These are phyloP conservation scores for Trebouxia gelatinosa DNA, from an alignment of 163 green algal species.

Conservation along the genomic window DNA sequence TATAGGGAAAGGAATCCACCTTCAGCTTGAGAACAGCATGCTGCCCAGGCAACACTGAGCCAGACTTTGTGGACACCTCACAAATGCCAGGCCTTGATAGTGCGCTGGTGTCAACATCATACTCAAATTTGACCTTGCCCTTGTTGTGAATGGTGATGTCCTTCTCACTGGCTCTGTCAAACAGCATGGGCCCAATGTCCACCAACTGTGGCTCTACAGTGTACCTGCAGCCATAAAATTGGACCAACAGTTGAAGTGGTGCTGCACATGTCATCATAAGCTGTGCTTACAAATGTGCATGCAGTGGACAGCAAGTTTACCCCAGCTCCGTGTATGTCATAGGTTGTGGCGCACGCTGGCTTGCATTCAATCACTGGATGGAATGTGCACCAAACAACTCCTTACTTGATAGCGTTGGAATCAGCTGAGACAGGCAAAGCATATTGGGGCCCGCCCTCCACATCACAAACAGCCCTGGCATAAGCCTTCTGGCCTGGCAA, in stretches of 20 bases:
- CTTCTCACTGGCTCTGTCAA: conserved; percentile 59
- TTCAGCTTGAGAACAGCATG: conserved; percentile 52
- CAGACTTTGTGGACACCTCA: conserved; percentile 45
- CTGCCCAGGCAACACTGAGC: conserved; percentile 51
- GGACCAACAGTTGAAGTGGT: no score
- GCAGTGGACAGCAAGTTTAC: no score
- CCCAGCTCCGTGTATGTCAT: no score
- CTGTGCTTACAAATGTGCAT: no score
- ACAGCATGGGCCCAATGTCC: conserved; percentile 63
- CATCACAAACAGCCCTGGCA: conserved; percentile 59
- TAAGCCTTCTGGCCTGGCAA: conserved; percentile 50
- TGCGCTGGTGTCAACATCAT: conserved; percentile 52
- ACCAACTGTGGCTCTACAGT: conserved; percentile 62
- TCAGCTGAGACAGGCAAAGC: conserved; percentile 61
- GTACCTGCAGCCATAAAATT: conserved; percentile 34
- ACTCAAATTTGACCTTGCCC: conserved; percentile 70
- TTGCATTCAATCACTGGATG: no score
- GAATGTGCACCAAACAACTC: no score
- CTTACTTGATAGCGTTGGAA: conserved; percentile 70
- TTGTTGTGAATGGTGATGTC: conserved; percentile 66
- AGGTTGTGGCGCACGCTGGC: no score
- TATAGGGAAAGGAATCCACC: background rate
- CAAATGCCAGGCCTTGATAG: conserved; percentile 56
- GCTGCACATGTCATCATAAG: no score
- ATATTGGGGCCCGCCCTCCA: conserved; percentile 59